Conservation (phyloP, 116 monocot genomes). For the Papilionanthe hybrid region DNA sequence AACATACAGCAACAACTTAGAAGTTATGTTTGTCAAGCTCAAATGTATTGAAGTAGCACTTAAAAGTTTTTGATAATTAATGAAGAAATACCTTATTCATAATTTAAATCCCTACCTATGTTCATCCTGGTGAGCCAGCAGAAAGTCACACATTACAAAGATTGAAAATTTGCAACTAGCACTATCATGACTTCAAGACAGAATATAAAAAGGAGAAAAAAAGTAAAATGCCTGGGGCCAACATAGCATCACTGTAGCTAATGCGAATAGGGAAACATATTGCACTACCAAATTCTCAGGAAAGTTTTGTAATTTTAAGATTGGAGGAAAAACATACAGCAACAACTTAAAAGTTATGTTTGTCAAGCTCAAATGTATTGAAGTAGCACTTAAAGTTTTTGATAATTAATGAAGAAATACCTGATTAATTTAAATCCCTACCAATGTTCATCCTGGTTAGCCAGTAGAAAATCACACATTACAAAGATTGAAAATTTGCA, state of each 20-base stretch:
- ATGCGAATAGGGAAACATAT: not conserved
- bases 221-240: not conserved
- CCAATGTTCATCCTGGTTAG: not conserved
- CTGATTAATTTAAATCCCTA: too few species aligned
- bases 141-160: not conserved
- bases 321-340: not conserved
- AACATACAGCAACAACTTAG: not conserved
- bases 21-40: not conserved
- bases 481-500: not conserved
- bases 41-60: not conserved
- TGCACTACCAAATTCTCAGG: not conserved
- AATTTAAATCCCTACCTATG: too few species aligned
- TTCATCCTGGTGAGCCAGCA: not conserved
- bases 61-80: not conserved
- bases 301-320: not conserved
- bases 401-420: too few species aligned
- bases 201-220: too few species aligned
- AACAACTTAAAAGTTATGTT: not conserved
- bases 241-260: not conserved
- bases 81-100: too few species aligned
- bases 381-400: not conserved
- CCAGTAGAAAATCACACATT: not conserved
- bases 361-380: not conserved
- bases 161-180: slow-evolving; percentile 1
- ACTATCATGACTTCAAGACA: not conserved